phyloP scores from a whole-genome alignment of 257 asterid genomes.

The Fraxinus anomala region DNA sequence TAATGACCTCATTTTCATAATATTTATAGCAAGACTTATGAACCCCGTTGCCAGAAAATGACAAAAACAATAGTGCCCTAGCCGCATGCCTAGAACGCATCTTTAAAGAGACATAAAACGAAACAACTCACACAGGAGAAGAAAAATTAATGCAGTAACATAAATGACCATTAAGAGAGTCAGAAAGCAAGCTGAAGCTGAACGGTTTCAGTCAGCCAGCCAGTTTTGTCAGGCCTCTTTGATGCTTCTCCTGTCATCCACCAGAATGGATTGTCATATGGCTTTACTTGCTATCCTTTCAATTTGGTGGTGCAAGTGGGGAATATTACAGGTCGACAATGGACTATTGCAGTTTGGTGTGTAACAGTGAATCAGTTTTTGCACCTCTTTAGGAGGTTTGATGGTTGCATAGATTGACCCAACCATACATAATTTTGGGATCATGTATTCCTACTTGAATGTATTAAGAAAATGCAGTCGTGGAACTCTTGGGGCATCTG shows the following conservation, averaged over 20 bases:
- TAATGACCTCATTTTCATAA: neutral
- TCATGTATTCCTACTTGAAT: neutral
- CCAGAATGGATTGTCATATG: neutral
- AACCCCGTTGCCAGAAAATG: neutral
- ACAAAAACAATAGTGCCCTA: neutral
- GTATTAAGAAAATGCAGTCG: neutral
- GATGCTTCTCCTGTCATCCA: neutral
- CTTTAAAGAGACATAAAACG: neutral
- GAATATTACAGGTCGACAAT: neutral
- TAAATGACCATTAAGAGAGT: neutral
- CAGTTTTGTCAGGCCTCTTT: neutral
- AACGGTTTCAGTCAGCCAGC: neutral
- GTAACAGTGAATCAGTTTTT: neutral
- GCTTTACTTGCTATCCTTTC: neutral
- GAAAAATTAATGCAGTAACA: neutral
- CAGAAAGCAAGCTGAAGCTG: neutral
- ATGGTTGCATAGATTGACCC: neutral
- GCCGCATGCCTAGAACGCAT: neutral
- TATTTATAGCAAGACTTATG: neutral
- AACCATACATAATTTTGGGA: neutral
- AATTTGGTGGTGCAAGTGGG: neutral
- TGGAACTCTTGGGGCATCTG: neutral
- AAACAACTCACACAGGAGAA: neutral
- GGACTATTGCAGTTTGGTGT: neutral
- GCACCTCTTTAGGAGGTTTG: neutral